Base-by-base conservation (phyloP, 1,284 basidiomycete genomes). In the Ustilago nuda region DNA sequence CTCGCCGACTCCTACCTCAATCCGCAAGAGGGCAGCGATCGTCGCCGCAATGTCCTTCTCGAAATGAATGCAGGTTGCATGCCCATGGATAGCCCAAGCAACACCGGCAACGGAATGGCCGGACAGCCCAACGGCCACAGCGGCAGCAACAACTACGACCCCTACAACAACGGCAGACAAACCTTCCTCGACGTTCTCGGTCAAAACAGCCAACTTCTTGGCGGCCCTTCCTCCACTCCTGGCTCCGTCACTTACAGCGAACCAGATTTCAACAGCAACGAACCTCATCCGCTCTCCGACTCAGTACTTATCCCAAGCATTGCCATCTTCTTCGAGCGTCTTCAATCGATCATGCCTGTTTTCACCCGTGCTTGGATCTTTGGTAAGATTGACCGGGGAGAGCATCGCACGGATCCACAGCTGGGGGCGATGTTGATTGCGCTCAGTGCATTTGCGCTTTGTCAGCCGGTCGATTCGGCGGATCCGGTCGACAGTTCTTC, bases 281-380 rank as follows among this genome's bases (percentile, higher is more conserved):
- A 78, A 43, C 62, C 72, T 19, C 72, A 82, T 51, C 73, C 80
- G 55, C 69, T 82, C 15, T 68, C 76, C 8, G 80, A 82, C 52
- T 76, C 73, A 23, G 73, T 80, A 9, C 79, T 82, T 27, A 79
- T 82, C 23, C 76, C 77, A 2, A 80, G 71, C 71, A 81, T 85
- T 57, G 79, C 76, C 37, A 73, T 82, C 69, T 85, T 82, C 64
- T 85, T 84, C 51, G 78, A 83, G n/a, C 72, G 80, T 13, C 67
- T 84, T 9, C 79, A 82, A 51, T 78, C 78, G 33, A 79, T 84
- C 64, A 83, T 84, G 82, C 84, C 83, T 43, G 82, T 85, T 50
- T 84, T 85, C 51, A 78, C 80, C 2, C 76, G 79, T 23, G 60
- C 72, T 9, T 83, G 79, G 76, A 68, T 85, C 46, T 80, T 79